Conservation (phyloP, 2,329 filamentous ascomycete species). For the Nannizzia gypsea region DNA sequence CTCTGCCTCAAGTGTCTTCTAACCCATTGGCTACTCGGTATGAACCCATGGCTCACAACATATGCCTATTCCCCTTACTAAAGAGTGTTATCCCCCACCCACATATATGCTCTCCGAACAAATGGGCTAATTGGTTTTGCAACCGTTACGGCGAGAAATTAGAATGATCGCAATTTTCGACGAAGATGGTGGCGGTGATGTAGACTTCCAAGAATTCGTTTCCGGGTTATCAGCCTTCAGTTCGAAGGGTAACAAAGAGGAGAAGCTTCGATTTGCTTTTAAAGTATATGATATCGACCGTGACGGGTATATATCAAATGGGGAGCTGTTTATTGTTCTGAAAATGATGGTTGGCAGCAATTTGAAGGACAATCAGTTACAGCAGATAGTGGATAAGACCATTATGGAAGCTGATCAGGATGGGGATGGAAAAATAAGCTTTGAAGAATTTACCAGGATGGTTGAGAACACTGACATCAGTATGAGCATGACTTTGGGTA, state of each 20-base stretch:
- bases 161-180: slow-evolving; percentile 99
- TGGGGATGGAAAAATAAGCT: slow-evolving; percentile 94
- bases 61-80: background rate
- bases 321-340: slow-evolving; percentile 95
- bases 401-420: slow-evolving; percentile 99
- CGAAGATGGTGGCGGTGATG: slow-evolving; percentile 92
- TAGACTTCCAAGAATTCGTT: slow-evolving; percentile 98
- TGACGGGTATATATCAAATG: slow-evolving; percentile 96
- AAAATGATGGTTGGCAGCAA: slow-evolving; percentile 99
- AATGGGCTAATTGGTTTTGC: background rate
- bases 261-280: slow-evolving; percentile 95
- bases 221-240: slow-evolving; percentile 90
- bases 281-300: slow-evolving; percentile 99
- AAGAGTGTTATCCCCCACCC: background rate
- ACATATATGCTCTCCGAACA: background rate
- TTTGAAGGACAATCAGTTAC: slow-evolving; percentile 94
- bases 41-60: slow-evolving; percentile 4
- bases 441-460: slow-evolving; percentile 98
- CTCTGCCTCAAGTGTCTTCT: slow-evolving; percentile 90
- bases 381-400: slow-evolving; percentile 99
- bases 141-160: slow-evolving; percentile 7
- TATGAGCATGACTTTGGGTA: slow-evolving; percentile 57
- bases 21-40: slow-evolving; percentile 94
- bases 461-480: slow-evolving; percentile 79
- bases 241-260: slow-evolving; percentile 97